phyloP scores from a whole-genome alignment of 108 stramenopile genomes.

The Mayamaea pseudoterrestris region DNA sequence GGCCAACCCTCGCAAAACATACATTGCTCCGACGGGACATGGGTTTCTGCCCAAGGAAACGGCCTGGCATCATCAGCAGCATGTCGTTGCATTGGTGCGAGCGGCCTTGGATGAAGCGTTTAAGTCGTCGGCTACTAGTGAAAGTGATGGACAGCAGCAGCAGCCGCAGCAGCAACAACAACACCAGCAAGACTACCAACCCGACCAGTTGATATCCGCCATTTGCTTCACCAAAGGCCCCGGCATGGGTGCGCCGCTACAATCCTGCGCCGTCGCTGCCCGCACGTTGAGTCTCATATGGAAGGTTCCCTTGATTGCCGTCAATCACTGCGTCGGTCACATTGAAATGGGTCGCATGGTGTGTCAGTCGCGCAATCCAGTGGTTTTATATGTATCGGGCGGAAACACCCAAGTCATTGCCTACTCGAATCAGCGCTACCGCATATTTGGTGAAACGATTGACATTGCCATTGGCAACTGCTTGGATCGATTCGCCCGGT shows the following conservation, averaged over 20 bases:
- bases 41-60: conserved; percentile 98
- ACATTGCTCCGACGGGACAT: conserved; percentile 86
- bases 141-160: conserved; percentile 24
- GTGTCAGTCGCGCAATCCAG: conserved; percentile 77
- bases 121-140: too few relatives aligned
- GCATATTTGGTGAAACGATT: conserved; percentile 99
- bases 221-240: conserved; percentile 92
- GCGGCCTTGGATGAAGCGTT: conserved; percentile 83
- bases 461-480: conserved; percentile 99
- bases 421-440: conserved; percentile 81
- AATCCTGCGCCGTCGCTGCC: conserved; percentile 85
- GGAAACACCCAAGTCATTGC: conserved; percentile 99
- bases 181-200: too few relatives aligned
- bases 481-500: conserved; percentile 96
- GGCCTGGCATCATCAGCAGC: conserved; percentile 93
- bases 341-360: conserved; percentile 99
- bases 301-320: conserved; percentile 84
- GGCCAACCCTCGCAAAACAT: conserved; percentile 91
- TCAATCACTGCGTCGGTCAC: conserved; percentile 99
- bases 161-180: too few relatives aligned
- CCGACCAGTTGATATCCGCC: conserved; percentile 36
- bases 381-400: conserved; percentile 95
- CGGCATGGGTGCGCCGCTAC: conserved; percentile 98
- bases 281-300: conserved; percentile 76
- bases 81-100: conserved; percentile 85